phyloP scores from a whole-genome alignment of 148 eudicot genomes.

The Rheum nobile region DNA sequence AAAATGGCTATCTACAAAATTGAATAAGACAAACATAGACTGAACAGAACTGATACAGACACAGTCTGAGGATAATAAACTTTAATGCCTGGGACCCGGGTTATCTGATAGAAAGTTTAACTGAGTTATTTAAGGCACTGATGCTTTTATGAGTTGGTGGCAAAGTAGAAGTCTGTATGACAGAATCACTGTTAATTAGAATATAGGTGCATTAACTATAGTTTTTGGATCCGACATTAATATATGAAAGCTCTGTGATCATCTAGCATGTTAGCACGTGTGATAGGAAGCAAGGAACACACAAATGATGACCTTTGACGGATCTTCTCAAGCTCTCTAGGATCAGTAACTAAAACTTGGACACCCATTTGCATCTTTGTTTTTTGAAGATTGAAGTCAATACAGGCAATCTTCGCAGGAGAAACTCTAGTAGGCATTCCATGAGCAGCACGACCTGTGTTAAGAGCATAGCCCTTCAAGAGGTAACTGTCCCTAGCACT shows the following conservation, averaged over 20 bases:
- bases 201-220: background rate
- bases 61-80: background rate
- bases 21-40: background rate
- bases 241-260: background rate
- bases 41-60: background rate
- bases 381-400: conserved; percentile 90
- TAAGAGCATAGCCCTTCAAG: conserved; percentile 93
- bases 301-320: conserved; percentile 63
- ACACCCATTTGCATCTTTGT: conserved; percentile 98
- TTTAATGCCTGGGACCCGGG: too few relatives aligned
- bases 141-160: conserved; percentile 1
- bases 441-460: conserved; percentile 98
- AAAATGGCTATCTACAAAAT: background rate
- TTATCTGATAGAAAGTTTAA: background rate
- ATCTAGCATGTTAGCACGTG: background rate
- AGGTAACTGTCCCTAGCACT: conserved; percentile 91
- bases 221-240: background rate
- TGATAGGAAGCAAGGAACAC: background rate
- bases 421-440: conserved; percentile 91
- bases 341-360: conserved; percentile 88
- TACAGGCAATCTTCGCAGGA: conserved; percentile 94
- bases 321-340: conserved; percentile 92
- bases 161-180: background rate
- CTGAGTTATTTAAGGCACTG: background rate
- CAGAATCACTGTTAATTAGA: background rate